These are phyloP conservation scores for Ilex aquifolium DNA, from an alignment of 257 asterid species.

Conservation along the genomic window DNA sequence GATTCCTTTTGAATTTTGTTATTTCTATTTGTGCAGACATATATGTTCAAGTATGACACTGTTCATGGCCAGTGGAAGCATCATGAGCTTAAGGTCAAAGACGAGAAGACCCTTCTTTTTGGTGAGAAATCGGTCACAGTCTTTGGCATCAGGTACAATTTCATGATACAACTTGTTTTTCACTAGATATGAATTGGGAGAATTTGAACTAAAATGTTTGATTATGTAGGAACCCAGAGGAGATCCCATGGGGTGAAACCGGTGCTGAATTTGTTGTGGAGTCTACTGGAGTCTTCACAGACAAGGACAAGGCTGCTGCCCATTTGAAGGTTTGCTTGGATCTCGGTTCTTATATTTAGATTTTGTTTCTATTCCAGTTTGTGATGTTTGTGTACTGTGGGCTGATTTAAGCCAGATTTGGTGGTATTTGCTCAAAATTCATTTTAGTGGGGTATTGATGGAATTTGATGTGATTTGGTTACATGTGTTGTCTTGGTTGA, in stretches of 20 bases:
- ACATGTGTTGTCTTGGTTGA: too few relatives aligned
- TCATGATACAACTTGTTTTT: too few relatives aligned
- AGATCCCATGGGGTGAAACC: constrained; percentile 67
- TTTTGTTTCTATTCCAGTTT: too few relatives aligned
- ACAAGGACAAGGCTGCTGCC: constrained; percentile 80
- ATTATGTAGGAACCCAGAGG: constrained; percentile 61
- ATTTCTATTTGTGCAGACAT: too few relatives aligned
- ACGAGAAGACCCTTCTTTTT: constrained; percentile 78
- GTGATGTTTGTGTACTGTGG: too few relatives aligned
- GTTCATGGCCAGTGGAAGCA: constrained; percentile 95
- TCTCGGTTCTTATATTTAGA: too few relatives aligned
- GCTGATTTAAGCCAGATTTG: too few relatives aligned
- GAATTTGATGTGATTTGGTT: too few relatives aligned
- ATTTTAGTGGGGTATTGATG: too few relatives aligned
- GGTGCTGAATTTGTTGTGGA: constrained; percentile 77
- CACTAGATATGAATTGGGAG: too few relatives aligned
- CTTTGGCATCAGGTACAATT: constrained; percentile 46
- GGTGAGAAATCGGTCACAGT: constrained; percentile 60
- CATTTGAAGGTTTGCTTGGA: constrained; percentile 57
- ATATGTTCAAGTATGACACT: constrained; percentile 83
- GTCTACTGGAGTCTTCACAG: constrained; percentile 85
- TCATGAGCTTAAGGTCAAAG: constrained; percentile 59
- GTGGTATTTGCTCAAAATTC: too few relatives aligned
- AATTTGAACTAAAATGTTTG: not conserved
- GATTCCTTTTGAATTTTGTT: too few relatives aligned